Conservation (phyloP, 2,329 filamentous ascomycete genomes). For the Colletotrichum magnum region DNA sequence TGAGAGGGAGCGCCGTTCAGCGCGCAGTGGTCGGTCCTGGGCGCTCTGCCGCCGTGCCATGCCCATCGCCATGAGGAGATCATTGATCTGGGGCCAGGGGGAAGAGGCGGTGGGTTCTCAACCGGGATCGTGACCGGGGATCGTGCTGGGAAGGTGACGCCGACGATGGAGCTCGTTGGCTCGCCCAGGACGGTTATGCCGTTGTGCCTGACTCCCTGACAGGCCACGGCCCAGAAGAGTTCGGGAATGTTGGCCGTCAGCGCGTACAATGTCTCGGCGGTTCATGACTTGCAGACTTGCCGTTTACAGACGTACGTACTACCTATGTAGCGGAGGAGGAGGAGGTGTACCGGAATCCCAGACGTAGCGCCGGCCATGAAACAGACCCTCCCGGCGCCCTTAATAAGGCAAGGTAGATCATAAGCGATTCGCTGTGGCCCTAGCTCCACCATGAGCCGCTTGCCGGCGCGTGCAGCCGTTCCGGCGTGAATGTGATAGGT, state of each 20-base stretch:
- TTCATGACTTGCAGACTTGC: slow-evolving; percentile 25
- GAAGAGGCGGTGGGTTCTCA: neutral
- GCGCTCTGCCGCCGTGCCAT: slow-evolving; percentile 12
- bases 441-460: slow-evolving; percentile 26
- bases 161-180: slow-evolving; percentile 16
- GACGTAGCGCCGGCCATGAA: slow-evolving; percentile 36
- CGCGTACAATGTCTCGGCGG: neutral
- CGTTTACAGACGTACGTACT: neutral
- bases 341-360: slow-evolving; percentile 31
- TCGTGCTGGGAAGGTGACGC: slow-evolving; percentile 27
- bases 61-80: neutral
- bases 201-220: neutral
- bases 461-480: slow-evolving; percentile 6
- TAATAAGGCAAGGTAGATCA: slow-evolving; percentile 40
- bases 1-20: slow-evolving; percentile 22
- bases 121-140: slow-evolving; percentile 21
- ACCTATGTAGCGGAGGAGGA: too few relatives aligned
- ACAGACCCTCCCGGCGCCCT: slow-evolving; percentile 33
- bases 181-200: slow-evolving; percentile 3
- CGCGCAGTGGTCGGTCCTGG: slow-evolving; percentile 5
- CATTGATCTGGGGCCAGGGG: slow-evolving; percentile 25
- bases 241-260: neutral
- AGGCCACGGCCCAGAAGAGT: neutral
- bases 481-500: too few relatives aligned
- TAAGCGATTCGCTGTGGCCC: slow-evolving; percentile 19